Conservation (phyloP, 2,329 filamentous ascomycete genomes). For the Fusarium palustre region DNA sequence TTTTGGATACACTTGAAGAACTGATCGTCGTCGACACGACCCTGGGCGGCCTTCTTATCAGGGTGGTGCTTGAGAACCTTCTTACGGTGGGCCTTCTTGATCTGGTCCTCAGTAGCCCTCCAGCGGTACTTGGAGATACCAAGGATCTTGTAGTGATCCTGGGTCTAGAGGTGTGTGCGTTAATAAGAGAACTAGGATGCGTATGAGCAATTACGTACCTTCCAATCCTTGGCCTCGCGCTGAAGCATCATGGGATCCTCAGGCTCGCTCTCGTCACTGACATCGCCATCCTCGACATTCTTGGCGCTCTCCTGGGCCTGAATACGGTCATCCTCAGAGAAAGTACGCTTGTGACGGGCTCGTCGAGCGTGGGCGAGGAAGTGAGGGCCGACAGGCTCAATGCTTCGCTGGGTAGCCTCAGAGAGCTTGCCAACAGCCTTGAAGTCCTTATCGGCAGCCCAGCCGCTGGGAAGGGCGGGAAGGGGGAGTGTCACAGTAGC, state of each 20-base stretch:
- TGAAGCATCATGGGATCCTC: slow-evolving; percentile 94
- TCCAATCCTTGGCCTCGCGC: slow-evolving; percentile 99
- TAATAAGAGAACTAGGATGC: not conserved
- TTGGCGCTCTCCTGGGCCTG: slow-evolving; percentile 95
- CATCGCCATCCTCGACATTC: slow-evolving; percentile 92
- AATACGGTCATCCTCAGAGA: slow-evolving; percentile 98
- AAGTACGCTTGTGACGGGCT: slow-evolving; percentile 95
- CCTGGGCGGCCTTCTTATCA: slow-evolving; percentile 96
- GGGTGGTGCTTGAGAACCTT: slow-evolving; percentile 99
- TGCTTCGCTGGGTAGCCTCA: slow-evolving; percentile 81
- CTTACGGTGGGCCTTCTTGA: slow-evolving; percentile 98
- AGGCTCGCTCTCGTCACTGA: slow-evolving; percentile 89
- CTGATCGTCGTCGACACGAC: slow-evolving; percentile 89
- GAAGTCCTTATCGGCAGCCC: slow-evolving; percentile 92
- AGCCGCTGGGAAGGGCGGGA: slow-evolving; percentile 81
- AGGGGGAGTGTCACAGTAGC: slow-evolving; percentile 73
- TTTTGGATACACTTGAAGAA: slow-evolving; percentile 99
- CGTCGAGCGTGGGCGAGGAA: slow-evolving; percentile 97
- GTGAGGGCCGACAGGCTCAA: slow-evolving; percentile 96
- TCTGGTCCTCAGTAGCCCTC: slow-evolving; percentile 95
- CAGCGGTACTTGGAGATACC: slow-evolving; percentile 92
- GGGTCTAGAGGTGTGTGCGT: slow-evolving; percentile 64
- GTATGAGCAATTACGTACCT: slow-evolving; percentile 67
- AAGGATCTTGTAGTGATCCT: slow-evolving; percentile 98
- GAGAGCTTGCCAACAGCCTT: slow-evolving; percentile 84